Base-by-base conservation (phyloP, 2,329 filamentous ascomycete species). In the Microsporum canis region DNA sequence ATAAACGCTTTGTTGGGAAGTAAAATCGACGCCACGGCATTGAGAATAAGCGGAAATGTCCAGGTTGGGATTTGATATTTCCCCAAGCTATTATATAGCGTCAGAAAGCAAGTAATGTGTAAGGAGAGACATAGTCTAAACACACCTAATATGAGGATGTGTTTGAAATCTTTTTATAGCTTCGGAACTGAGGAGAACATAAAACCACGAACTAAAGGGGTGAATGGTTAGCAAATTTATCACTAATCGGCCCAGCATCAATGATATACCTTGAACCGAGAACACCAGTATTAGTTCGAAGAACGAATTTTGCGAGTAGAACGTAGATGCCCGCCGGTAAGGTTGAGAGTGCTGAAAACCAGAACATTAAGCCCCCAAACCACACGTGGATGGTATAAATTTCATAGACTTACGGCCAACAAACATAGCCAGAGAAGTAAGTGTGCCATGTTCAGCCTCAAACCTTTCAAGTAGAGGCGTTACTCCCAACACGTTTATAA, bases 391-490 rank as follows among this genome's bases (percentile, higher is more conserved):
- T 17, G 12, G 10, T 6, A 12, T 23, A 29, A 36, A 39, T 27
- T 31, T n/a, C 38, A 17, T 23, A 56, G 47, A 82, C 91, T 79
- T 80, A 95, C 91, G 91, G 61, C 94, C 94, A 69, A 94, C 84
- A 73, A 97, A 96, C 59, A 97, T 79, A 39, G 89, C 84, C 65
- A 95, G 73, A n/a, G 90, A 88, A 31, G 89, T 89, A 70, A 97
- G 78, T 5, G 92, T 97, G 59, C 94, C 94, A 73, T 95, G 86
- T 73, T 96, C 92, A 64, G 84, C 83, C 77, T 99, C 94, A 74
- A 97, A 99, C 63, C 91, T 84, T 75, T 96, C 92, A 72, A 99
- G 77, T 58, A 99, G 79, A n/a, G 94, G 94, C 43, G 87, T 86
- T 64, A 97, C 73, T 27, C 90, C 88, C 65, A 95, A 59, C 29